Conservation (phyloP, 495 filamentous ascomycete genomes). For the Bathelium albidoporum region DNA sequence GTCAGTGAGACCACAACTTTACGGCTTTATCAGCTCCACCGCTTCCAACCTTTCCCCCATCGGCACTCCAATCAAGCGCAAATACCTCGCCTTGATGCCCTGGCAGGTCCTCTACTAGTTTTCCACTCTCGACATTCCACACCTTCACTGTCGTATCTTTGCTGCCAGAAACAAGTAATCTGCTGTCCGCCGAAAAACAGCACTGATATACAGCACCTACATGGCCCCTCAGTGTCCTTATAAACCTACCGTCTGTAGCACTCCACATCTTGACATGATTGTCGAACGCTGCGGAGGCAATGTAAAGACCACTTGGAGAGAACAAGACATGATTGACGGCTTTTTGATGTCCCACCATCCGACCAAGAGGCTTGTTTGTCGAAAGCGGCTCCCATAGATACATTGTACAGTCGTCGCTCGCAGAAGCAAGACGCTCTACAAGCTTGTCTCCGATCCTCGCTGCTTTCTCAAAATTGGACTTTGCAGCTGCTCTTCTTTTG, state of each 20-base stretch:
- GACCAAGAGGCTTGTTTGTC: constrained; percentile 73
- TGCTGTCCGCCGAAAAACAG: constrained; percentile 79
- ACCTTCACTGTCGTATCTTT: constrained; percentile 95
- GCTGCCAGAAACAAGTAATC: constrained; percentile 70
- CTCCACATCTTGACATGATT: constrained; percentile 88
- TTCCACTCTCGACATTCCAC: constrained; percentile 80
- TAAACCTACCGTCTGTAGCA: constrained; percentile 62
- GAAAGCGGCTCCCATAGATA: constrained; percentile 84
- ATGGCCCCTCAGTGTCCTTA: constrained; percentile 79
- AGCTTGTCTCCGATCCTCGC: constrained; percentile 69
- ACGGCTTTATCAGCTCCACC: constrained; percentile 91
- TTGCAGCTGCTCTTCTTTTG: constrained; percentile 58
- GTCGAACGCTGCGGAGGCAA: constrained; percentile 84
- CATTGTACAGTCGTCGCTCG: constrained; percentile 92
- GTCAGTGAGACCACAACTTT: constrained; percentile 67
- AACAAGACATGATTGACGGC: constrained; percentile 93
- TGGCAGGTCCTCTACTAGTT: constrained; percentile 74
- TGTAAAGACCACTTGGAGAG: constrained; percentile 74
- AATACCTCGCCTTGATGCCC: constrained; percentile 94
- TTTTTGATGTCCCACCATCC: constrained; percentile 88
- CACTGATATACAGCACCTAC: constrained; percentile 89
- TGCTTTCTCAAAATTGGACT: constrained; percentile 79
- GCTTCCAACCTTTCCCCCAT: constrained; percentile 74
- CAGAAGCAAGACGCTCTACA: constrained; percentile 78
- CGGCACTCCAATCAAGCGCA: constrained; percentile 84